Conservation (phyloP, 768 basidiomycete species). For the Tylopilus intermedius region DNA sequence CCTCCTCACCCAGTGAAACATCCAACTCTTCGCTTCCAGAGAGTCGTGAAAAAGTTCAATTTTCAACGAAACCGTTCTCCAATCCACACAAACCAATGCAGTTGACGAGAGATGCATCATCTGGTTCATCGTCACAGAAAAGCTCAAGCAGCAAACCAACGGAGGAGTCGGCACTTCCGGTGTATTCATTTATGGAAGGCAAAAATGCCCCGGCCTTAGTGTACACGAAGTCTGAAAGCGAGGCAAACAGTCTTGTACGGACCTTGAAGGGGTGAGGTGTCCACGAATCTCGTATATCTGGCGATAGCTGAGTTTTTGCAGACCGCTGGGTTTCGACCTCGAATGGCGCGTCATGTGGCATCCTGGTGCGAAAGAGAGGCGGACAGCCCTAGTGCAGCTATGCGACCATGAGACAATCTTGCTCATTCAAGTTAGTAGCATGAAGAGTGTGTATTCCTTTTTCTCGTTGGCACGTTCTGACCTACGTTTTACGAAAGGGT, state of each 20-base stretch:
- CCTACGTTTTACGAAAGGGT: slow-evolving; percentile 27
- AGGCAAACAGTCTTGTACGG: slow-evolving; percentile 38
- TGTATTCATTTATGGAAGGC: slow-evolving; percentile 38
- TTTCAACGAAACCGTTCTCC: background rate
- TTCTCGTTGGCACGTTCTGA: background rate
- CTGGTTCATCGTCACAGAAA: slow-evolving; percentile 4
- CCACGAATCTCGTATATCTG: background rate
- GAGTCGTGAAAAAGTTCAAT: background rate
- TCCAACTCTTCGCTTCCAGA: background rate
- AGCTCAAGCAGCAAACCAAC: background rate
- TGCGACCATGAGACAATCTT: slow-evolving; percentile 40
- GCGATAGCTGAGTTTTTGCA: slow-evolving; percentile 13
- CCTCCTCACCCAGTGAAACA: slow-evolving; percentile 2
- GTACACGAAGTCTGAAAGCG: slow-evolving; percentile 38
- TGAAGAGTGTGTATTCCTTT: slow-evolving; percentile 35
- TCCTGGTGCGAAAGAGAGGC: slow-evolving; percentile 30
- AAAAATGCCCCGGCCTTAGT: slow-evolving; percentile 28
- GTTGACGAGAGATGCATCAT: background rate
- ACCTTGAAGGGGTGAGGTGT: slow-evolving; percentile 33
- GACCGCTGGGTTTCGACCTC: slow-evolving; percentile 48
- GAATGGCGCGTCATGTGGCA: slow-evolving; percentile 42
- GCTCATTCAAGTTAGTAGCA: slow-evolving; percentile 44
- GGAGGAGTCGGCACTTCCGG: slow-evolving; percentile 19
- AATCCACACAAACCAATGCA: background rate
- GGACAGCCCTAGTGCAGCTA: slow-evolving; percentile 44